Evolutionary conservation across 352 stramenopile species (phyloP), one percentile per base, ranked within the genome.

Genomic region (Pythium volutum): DNA sequence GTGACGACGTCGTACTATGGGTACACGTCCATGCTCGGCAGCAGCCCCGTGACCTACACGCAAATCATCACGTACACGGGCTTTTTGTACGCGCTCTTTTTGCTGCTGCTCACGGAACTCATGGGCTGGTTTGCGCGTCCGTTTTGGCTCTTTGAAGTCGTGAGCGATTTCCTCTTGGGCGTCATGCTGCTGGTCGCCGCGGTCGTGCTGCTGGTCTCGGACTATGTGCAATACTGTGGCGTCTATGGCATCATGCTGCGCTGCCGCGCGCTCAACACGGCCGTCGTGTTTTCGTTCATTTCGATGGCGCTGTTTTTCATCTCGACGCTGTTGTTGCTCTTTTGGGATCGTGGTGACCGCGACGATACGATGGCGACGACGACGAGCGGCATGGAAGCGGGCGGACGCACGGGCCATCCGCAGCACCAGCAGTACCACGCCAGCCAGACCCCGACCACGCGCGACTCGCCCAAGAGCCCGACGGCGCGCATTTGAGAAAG

Each of bases 161-260:
- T 76, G 3, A 70, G 86, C 53, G 83, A 92, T 49, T 62, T 86
- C 16, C 10, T 85, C 15, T 34, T 89, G 27, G 65, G 74, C n/a
- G 43, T 78, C n/a, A 51, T 86, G 64, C 64, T 89, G 27, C 59
- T 89, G 9, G 59, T 92, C 11, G 80, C 79, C 16, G 79, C 78
- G 20, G 86, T 90, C 55, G 76, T 90, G 38, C 53, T 92, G 57
- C 71, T 91, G 5, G 55, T 71, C n/a, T 85, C 73, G 9, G 81
- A 91, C 66, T 91, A 85, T 52, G 78, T 91, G 16, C 38, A 71
- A 23, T 56, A 88, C 59, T 91, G 81, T 60, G 67, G 66, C 12
- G 64, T 88, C 14, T 91, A 89, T 56, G 74, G 74, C 50, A 82
- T 82, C 71, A 88, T 87, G 81, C 66, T 91, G 29, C 81, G 77